Base-by-base conservation (phyloP, 768 basidiomycete genomes). In the Tulasnella sp. region DNA sequence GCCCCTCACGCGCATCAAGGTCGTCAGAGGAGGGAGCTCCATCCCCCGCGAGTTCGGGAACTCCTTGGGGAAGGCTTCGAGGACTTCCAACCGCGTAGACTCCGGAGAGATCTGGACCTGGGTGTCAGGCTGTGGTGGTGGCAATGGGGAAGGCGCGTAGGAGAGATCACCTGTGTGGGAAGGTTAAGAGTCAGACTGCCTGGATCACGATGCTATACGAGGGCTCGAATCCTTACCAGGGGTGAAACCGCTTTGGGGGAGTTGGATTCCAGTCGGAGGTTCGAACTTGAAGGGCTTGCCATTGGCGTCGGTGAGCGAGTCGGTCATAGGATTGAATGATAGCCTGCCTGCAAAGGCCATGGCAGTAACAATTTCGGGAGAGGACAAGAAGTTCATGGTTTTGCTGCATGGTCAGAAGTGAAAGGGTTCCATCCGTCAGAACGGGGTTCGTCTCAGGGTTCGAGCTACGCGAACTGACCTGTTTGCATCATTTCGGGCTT, bases 401-500 rank as follows among this genome's bases (percentile, higher is more conserved):
- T 80, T 79, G 70, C 75, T 80, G 74, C 15, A 73, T n/a, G 10
- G 16, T 26, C 55, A 44, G 26, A 11, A 39, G 70, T 1, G 70
- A n/a, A 20, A 5, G 15, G 9, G 1, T 32, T 26, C 10, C 13
- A 10, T 29, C 1, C 61, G 61, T 67, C 29, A 35, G 51, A 51
- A 51, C 18, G 35, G 4, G 40, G 44, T 26, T 13, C 20, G 37
- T 10, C 2, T 20, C 15, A 5, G 16, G 3, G 3, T 29, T 32
- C 20, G n/a, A 13, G 32, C 37, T 55, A 26, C 44, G 9, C 10
- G 44, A 10, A 48, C 99, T 77, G 91, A 87, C 51, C 88, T 87
- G 83, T 99, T 99, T 32, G 96, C 98, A 82, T 99, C 98, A 83
- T 99, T 99, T 81, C 98, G 90, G 2, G 96, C 95, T 86, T 95